Evolutionary conservation across 2,329 filamentous ascomycete species (phyloP).

Genomic region (Sporothrix phasma): DNA sequence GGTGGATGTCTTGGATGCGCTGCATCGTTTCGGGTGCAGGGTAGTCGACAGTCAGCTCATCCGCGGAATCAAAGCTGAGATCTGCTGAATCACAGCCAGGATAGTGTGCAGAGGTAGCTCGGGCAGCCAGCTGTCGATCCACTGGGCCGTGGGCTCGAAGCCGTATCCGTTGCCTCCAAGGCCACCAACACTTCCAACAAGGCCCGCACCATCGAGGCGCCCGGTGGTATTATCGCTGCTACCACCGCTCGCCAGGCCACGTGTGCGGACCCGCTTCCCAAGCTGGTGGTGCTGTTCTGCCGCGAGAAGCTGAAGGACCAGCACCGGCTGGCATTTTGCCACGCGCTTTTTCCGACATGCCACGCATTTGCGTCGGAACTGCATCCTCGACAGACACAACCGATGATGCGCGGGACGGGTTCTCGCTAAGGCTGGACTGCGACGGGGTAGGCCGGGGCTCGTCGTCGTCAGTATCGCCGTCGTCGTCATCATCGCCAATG

Average conservation of each 20-base stretch:
- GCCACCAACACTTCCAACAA: background rate
- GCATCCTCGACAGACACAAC: slow-evolving; percentile 64
- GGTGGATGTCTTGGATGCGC: slow-evolving; percentile 48
- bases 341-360: slow-evolving; percentile 94
- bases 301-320: slow-evolving; percentile 62
- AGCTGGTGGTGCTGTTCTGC: slow-evolving; percentile 79
- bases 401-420: slow-evolving; percentile 56
- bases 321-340: slow-evolving; percentile 88
- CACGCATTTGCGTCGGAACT: slow-evolving; percentile 70
- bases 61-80: slow-evolving; percentile 47
- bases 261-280: slow-evolving; percentile 49
- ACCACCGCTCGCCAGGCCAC: background rate
- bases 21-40: slow-evolving; percentile 28
- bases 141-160: slow-evolving; percentile 71
- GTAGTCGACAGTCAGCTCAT: slow-evolving; percentile 30
- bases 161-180: background rate
- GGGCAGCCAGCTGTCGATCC: slow-evolving; percentile 93
- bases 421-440: slow-evolving; percentile 49
- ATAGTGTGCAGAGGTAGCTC: slow-evolving; percentile 83
- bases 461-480: slow-evolving; percentile 68
- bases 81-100: slow-evolving; percentile 62
- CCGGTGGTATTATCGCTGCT: background rate
- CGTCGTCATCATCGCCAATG: slow-evolving; percentile 80
- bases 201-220: background rate
- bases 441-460: slow-evolving; percentile 47